These are phyloP conservation scores for Suillus occidentalis DNA, from an alignment of 768 basidiomycete genomes.

Conservation along the genomic window DNA sequence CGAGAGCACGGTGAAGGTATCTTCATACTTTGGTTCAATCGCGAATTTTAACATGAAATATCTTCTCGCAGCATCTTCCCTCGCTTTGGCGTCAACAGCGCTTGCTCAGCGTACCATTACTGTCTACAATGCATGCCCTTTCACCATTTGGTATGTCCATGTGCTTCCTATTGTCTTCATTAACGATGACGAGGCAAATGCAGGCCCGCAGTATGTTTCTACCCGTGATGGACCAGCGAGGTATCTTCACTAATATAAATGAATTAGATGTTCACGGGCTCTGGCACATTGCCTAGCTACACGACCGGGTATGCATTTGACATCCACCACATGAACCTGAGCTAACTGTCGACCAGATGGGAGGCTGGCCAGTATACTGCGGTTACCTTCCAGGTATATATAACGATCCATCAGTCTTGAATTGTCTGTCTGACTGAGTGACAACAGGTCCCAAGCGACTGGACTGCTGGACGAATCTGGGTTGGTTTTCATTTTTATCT, in stretches of 20 bases:
- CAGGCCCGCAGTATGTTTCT: slow-evolving; percentile 45
- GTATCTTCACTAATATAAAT: background rate
- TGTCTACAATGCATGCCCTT: slow-evolving; percentile 62
- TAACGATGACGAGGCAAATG: background rate
- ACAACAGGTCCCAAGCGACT: slow-evolving; percentile 54
- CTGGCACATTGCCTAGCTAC: slow-evolving; percentile 46
- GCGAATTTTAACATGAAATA: slow-evolving; percentile 19
- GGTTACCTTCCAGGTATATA: slow-evolving; percentile 28
- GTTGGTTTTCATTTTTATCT: slow-evolving; percentile 25
- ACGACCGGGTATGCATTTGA: slow-evolving; percentile 41
- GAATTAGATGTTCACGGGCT: slow-evolving; percentile 57
- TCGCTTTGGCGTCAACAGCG: slow-evolving; percentile 31
- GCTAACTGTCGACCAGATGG: slow-evolving; percentile 29
- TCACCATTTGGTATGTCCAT: slow-evolving; percentile 59
- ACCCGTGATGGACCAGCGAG: background rate
- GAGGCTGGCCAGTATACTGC: slow-evolving; percentile 27
- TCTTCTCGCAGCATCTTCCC: slow-evolving; percentile 21
- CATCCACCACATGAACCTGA: background rate
- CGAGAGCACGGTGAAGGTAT: background rate
- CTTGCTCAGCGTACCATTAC: slow-evolving; percentile 57
- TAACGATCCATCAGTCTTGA: background rate
- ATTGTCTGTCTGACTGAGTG: background rate
- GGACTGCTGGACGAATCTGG: slow-evolving; percentile 69
- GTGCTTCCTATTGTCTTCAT: background rate
- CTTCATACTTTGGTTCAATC: background rate